Conservation (phyloP, 352 stramenopile genomes). For the Phytophthora sojae region DNA sequence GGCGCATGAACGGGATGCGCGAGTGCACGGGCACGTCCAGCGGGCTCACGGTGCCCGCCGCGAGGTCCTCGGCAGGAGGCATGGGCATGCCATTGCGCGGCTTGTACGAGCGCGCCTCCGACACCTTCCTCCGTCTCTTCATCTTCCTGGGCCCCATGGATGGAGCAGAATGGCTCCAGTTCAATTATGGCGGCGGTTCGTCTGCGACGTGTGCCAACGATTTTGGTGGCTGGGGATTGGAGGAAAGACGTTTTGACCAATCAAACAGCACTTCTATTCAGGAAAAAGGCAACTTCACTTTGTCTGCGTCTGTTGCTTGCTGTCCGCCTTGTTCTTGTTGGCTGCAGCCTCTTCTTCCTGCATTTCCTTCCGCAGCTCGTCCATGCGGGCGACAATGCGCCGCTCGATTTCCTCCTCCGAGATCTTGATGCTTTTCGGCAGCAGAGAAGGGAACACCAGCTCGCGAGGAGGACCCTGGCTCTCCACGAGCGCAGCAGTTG, state of each 20-base stretch:
- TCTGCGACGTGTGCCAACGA: constrained; percentile 28
- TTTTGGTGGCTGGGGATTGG: not conserved
- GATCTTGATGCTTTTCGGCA: constrained; percentile 75
- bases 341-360: constrained; percentile 17
- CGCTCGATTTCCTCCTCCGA: constrained; percentile 82
- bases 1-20: constrained; percentile 14
- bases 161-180: no score
- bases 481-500: constrained; percentile 67
- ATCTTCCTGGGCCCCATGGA: not conserved
- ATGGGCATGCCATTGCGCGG: constrained; percentile 1
- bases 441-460: constrained; percentile 74
- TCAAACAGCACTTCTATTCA: not conserved
- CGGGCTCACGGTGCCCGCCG: constrained; percentile 12
- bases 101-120: not conserved
- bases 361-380: constrained; percentile 63
- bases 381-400: constrained; percentile 75
- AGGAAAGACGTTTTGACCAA: not conserved
- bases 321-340: not conserved
- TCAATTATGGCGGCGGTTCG: no score
- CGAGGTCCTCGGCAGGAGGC: constrained; percentile 5
- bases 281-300: constrained; percentile 8
- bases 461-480: constrained; percentile 61
- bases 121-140: not conserved
- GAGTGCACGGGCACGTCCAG: constrained; percentile 21
- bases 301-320: constrained; percentile 6